Conservation (phyloP, 768 basidiomycete species). For the Tulasnella sp. region DNA sequence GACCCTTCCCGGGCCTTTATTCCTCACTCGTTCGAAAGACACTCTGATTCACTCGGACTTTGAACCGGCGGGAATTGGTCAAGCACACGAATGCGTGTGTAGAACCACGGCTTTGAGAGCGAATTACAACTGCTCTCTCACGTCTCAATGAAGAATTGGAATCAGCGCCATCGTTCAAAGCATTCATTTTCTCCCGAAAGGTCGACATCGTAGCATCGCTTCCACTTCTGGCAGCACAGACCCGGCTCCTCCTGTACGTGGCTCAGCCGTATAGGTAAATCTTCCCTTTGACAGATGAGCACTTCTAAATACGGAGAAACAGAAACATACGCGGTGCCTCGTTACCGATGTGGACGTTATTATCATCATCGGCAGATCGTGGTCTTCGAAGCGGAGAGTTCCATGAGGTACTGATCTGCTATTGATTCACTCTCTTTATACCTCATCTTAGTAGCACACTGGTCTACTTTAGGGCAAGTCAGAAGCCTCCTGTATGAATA, state of each 20-base stretch:
- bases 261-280: neutral
- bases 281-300: neutral
- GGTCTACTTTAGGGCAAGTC: no score
- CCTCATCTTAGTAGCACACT: no score
- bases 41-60: neutral
- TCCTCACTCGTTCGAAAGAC: neutral
- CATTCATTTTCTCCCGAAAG: no score
- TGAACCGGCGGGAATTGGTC: neutral
- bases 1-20: neutral
- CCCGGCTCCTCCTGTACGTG: neutral
- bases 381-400: neutral
- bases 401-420: no score
- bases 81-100: neutral
- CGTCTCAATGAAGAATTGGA: no score
- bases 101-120: no score
- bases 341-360: neutral
- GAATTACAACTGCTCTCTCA: no score
- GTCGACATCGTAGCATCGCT: neutral
- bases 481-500: no score
- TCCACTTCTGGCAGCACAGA: neutral
- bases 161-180: no score
- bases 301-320: neutral
- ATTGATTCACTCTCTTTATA: no score
- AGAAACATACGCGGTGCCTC: neutral
- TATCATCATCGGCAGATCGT: neutral